phyloP scores from a whole-genome alignment of 2,329 filamentous ascomycete genomes.

The Cyphellophora attinorum region DNA sequence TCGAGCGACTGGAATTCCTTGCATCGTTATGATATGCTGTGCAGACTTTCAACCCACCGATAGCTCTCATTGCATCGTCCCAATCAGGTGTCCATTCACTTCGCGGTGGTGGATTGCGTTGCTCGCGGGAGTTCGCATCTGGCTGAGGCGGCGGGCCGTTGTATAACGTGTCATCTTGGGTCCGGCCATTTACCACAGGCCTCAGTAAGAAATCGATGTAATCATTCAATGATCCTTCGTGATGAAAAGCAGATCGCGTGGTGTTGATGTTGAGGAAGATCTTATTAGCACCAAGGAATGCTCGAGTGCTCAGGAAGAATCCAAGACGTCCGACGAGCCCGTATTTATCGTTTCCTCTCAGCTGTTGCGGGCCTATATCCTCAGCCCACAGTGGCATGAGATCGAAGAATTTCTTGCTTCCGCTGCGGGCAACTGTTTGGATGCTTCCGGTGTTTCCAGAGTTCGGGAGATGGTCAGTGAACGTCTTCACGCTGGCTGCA shows the following conservation, averaged over 20 bases:
- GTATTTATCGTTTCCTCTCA: slow-evolving; percentile 4
- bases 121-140: too few relatives aligned
- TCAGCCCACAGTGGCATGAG: neutral
- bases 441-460: neutral
- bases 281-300: neutral
- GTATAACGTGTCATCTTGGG: neutral
- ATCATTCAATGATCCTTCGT: neutral
- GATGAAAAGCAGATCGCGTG: slow-evolving; percentile 5
- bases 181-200: neutral
- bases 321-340: neutral
- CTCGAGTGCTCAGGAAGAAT: neutral
- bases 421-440: neutral
- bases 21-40: too few relatives aligned
- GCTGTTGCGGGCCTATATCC: slow-evolving; percentile 6
- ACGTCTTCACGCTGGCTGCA: neutral
- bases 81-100: too few relatives aligned
- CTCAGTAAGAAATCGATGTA: neutral
- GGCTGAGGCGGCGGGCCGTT: neutral
- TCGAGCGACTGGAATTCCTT: too few relatives aligned
- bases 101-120: too few relatives aligned
- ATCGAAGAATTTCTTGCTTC: slow-evolving; percentile 1
- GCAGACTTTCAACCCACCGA: neutral
- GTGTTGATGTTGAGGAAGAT: slow-evolving; percentile 11
- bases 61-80: neutral
- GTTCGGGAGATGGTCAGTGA: neutral